Percentiles rank a stretch among this genome's conserved stretches.
Evolutionary conservation across 768 basidiomycete genomes (phyloP).

Genomic region (Boletus fagicola): DNA sequence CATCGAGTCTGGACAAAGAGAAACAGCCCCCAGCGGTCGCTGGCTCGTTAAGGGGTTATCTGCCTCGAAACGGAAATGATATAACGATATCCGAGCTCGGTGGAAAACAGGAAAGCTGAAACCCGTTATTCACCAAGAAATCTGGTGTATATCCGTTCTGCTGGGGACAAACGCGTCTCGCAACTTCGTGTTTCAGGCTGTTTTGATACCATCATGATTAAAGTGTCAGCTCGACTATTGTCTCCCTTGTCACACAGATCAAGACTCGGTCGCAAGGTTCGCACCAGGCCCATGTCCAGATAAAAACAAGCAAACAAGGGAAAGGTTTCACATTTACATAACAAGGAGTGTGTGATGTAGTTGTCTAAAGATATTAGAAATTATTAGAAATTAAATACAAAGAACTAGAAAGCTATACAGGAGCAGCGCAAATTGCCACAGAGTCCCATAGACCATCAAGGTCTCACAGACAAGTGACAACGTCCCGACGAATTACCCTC

Average conservation of each 20-base stretch:
- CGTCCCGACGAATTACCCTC: constrained; percentile 6
- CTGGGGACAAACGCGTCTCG: too few species aligned
- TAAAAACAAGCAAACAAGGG: neutral
- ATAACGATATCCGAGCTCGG: too few species aligned
- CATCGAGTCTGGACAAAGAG: constrained; percentile 1
- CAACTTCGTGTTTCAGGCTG: too few species aligned
- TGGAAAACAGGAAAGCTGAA: too few species aligned
- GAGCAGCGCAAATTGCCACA: neutral
- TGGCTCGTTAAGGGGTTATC: neutral
- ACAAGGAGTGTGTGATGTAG: constrained; percentile 9
- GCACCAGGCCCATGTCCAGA: neutral
- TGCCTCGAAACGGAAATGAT: constrained; percentile 1
- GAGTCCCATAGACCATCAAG: constrained; percentile 3
- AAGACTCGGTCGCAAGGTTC: neutral
- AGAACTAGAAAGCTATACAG: too few species aligned
- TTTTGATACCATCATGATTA: too few species aligned
- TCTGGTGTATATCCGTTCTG: too few species aligned
- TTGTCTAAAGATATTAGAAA: too few species aligned
- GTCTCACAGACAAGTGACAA: constrained; percentile 3
- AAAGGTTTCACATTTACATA: constrained; percentile 12
- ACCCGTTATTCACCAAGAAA: too few species aligned
- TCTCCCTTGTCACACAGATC: too few species aligned
- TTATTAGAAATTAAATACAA: too few species aligned
- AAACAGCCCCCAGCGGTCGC: neutral
- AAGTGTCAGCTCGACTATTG: too few species aligned